Percentiles rank a stretch among this genome's conserved stretches.
These are phyloP conservation scores for Aureobasidium sp. DNA, from an alignment of 2,329 filamentous ascomycete species.

Conservation along the genomic window DNA sequence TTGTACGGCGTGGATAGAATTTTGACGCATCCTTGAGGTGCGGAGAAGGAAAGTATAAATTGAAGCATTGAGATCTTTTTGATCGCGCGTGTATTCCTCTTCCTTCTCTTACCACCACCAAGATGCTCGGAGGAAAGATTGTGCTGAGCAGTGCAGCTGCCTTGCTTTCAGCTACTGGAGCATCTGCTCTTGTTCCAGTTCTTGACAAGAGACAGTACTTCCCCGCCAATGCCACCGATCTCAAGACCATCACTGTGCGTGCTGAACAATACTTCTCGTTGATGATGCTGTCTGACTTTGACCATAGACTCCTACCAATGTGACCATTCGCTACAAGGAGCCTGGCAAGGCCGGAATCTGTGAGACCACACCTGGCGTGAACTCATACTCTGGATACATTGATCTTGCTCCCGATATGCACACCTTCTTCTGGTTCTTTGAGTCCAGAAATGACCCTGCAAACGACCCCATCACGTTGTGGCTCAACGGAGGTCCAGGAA, in stretches of 20 bases:
- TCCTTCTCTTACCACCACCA: background rate
- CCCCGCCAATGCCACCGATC: slow-evolving; percentile 33
- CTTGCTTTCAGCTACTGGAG: background rate
- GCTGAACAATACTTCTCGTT: background rate
- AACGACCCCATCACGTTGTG: slow-evolving; percentile 51
- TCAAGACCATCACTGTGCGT: slow-evolving; percentile 31
- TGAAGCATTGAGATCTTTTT: background rate
- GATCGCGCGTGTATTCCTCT: background rate
- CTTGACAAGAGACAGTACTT: slow-evolving; percentile 9
- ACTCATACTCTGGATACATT: slow-evolving; percentile 38
- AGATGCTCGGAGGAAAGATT: background rate
- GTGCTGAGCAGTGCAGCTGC: background rate
- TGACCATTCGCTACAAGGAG: slow-evolving; percentile 43
- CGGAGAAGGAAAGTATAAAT: slow-evolving; percentile 2
- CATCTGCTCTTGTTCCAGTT: background rate
- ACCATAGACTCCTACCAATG: slow-evolving; percentile 29
- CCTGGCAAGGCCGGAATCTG: slow-evolving; percentile 40
- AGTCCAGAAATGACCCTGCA: slow-evolving; percentile 45
- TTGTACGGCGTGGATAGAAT: background rate
- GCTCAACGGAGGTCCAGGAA: slow-evolving; percentile 53
- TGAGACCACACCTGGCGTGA: slow-evolving; percentile 44
- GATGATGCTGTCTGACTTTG: background rate
- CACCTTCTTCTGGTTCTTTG: slow-evolving; percentile 57
- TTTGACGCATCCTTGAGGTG: background rate
- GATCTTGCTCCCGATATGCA: slow-evolving; percentile 25